Evolutionary conservation across 441 rosid genomes (phyloP), one percentile per base, ranked within the genome.

Genomic region (Corymbia citriodora): DNA sequence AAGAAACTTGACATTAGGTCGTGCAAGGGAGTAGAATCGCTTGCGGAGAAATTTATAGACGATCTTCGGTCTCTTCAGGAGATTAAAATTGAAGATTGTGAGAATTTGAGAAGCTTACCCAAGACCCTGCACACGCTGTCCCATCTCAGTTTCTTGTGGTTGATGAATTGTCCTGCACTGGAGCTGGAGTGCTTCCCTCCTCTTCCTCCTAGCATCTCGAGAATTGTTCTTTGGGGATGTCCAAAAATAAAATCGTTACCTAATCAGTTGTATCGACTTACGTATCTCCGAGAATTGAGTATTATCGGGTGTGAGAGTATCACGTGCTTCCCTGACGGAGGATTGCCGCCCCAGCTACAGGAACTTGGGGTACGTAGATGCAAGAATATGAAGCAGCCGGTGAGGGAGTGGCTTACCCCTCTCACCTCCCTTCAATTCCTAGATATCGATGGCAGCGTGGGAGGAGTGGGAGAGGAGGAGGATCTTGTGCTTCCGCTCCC

Each of bases 331-430:
- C 27, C 49, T 0, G 4, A 36, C 0, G 82, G 27, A 36, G 82
- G 82, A 36, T 72, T 72, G 82, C 49, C 49, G 4, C 49, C 27
- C 82, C 29, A 72, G 49, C 49, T 72, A 70, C 0, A 9, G 81
- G 0, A 0, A 1, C 48, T 70, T 4, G 0, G 0, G 7, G 5
- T 40, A 4, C 1, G 6, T 5, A 1, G 5, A 17, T 70, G 81
- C 25, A 2, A 2, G 48, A 17, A 9, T 33, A 72, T 72, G 82
- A 72, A 72, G 82, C 16, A 72, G 27, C 49, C 49, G 13, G 5
- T 36, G 49, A 72, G 82, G 82, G 82, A 72, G 82, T 19, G 82
- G 82, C 16, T 72, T 0, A 19, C 27, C 15, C 15, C 82, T 0
- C 82, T 72, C 82, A 72, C 25, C 25, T 72, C 16, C 9, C 82